phyloP scores from a whole-genome alignment of 441 rosid genomes.

The Pelargonium myrrhifolium region DNA sequence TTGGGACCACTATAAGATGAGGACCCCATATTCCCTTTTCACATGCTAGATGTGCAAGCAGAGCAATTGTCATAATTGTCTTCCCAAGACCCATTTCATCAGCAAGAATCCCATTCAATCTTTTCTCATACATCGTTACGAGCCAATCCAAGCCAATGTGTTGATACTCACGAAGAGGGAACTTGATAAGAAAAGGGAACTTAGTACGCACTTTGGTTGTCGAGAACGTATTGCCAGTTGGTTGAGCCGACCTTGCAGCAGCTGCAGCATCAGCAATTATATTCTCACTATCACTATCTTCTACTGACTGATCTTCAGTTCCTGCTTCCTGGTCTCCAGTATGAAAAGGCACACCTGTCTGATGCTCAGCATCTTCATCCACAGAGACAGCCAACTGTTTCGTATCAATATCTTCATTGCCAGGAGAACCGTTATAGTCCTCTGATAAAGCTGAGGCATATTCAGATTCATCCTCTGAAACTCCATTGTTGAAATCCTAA shows the following conservation, averaged over 20 bases:
- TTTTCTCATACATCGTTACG: constrained; percentile 96
- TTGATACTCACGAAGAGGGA: constrained; percentile 96
- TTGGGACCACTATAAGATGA: constrained; percentile 98
- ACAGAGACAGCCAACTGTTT: constrained; percentile 36
- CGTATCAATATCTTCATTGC: constrained; percentile 31
- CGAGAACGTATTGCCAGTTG: constrained; percentile 93
- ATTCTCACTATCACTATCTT: constrained; percentile 50
- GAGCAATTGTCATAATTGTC: constrained; percentile 98
- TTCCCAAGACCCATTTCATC: constrained; percentile 99
- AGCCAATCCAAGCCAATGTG: constrained; percentile 99
- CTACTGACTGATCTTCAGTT: constrained; percentile 37
- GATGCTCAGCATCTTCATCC: constrained; percentile 34
- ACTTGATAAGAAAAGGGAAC: constrained; percentile 95
- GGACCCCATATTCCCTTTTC: constrained; percentile 99
- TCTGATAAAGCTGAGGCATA: constrained; percentile 59
- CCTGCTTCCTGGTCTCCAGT: constrained; percentile 32
- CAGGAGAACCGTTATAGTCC: constrained; percentile 31
- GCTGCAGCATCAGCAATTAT: constrained; percentile 98
- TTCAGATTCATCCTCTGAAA: constrained; percentile 68
- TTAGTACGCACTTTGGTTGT: constrained; percentile 97
- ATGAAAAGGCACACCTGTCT: constrained; percentile 25
- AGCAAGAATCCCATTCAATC: constrained; percentile 95
- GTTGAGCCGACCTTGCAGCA: constrained; percentile 99
- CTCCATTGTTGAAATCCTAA: constrained; percentile 58
- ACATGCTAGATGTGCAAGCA: constrained; percentile 96